These are phyloP conservation scores for Diplotaxis tenuifolia DNA, from an alignment of 345 rosid species.

Conservation along the genomic window DNA sequence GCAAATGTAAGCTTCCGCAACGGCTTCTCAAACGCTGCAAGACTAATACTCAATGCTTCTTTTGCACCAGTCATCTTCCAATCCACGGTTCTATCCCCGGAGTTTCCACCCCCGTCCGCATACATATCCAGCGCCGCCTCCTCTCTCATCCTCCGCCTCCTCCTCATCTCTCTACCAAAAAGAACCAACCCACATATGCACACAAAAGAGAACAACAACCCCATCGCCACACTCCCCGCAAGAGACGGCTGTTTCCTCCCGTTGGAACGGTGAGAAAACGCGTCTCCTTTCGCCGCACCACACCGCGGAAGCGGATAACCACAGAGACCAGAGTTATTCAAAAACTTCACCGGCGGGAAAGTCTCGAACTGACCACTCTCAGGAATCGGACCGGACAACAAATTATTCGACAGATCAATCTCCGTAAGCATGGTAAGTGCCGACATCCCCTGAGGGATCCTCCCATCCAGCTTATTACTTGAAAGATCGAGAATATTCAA, in stretches of 20 bases:
- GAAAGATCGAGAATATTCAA: constrained; percentile 89
- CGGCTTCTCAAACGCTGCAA: constrained; percentile 88
- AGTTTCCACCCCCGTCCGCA: constrained; percentile 45
- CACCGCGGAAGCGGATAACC: constrained; percentile 75
- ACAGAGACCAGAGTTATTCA: constrained; percentile 81
- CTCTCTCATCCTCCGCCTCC: constrained; percentile 62
- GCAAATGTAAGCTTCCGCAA: constrained; percentile 80
- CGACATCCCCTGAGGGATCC: constrained; percentile 65
- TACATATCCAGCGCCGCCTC: constrained; percentile 57
- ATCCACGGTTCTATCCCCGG: constrained; percentile 65
- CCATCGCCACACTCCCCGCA: constrained; percentile 79
- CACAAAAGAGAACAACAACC: constrained; percentile 71
- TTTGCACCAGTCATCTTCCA: constrained; percentile 72
- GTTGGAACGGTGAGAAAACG: constrained; percentile 43
- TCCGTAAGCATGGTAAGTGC: constrained; percentile 57
- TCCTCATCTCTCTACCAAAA: constrained; percentile 62
- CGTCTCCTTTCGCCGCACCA: constrained; percentile 19
- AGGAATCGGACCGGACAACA: constrained; percentile 71
- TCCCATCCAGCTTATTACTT: constrained; percentile 59
- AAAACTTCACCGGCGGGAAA: constrained; percentile 55
- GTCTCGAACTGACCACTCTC: constrained; percentile 79
- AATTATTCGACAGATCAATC: constrained; percentile 70
- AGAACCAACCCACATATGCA: constrained; percentile 67
- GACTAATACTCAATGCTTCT: constrained; percentile 83
- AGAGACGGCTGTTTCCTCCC: constrained; percentile 52